phyloP scores from a whole-genome alignment of 2,329 filamentous ascomycete species.

The Cercospora nicotianae region DNA sequence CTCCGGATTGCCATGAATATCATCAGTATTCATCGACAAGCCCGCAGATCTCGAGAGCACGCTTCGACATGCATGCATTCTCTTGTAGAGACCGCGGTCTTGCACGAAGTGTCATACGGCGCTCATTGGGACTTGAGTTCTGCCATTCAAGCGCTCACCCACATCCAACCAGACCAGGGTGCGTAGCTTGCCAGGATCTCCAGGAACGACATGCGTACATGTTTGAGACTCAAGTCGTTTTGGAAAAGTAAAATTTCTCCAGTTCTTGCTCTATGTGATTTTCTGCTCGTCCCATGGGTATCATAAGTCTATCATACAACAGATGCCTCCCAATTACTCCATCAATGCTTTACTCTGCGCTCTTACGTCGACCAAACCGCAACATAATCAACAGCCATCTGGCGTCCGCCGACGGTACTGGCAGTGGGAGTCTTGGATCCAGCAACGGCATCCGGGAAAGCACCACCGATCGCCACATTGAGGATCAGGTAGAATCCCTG shows the following conservation, averaged over 20 bases:
- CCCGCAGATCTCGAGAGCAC: neutral
- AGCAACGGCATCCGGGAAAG: slow-evolving; percentile 33
- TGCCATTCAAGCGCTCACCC: neutral
- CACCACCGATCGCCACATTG: slow-evolving; percentile 36
- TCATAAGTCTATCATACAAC: neutral
- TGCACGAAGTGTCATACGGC: neutral
- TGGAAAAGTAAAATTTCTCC: neutral
- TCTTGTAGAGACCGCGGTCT: neutral
- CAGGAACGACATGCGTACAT: neutral
- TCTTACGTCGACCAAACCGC: slow-evolving; percentile 27
- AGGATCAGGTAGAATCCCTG: slow-evolving; percentile 33
- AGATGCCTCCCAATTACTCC: neutral
- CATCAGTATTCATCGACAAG: neutral
- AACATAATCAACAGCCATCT: slow-evolving; percentile 31
- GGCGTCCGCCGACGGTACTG: slow-evolving; percentile 21
- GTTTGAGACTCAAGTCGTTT: neutral
- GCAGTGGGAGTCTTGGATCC: slow-evolving; percentile 32
- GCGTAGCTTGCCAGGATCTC: neutral
- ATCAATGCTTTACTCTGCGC: neutral
- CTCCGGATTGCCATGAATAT: neutral
- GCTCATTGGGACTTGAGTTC: neutral
- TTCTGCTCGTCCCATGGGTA: neutral
- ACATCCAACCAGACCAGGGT: neutral
- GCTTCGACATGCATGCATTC: neutral
- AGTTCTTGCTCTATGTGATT: neutral